Percentiles rank a stretch among this genome's conserved stretches.
phyloP scores from a whole-genome alignment of 163 green algal genomes.

The Coccomyxa subellipsoidea region DNA sequence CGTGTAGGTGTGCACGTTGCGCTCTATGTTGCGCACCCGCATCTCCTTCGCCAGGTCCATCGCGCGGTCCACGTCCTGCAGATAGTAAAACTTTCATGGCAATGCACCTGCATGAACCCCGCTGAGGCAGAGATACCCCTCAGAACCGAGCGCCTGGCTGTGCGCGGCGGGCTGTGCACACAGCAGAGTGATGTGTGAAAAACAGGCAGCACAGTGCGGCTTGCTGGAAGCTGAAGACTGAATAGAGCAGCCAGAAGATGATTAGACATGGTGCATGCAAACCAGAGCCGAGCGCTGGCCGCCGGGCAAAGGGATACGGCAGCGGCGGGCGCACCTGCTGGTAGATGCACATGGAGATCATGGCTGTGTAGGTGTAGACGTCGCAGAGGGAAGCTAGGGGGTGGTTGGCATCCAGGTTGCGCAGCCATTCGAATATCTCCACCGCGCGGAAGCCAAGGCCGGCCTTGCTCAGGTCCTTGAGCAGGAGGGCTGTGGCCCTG shows the following conservation, averaged over 20 bases:
- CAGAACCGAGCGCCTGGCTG: too few relatives aligned
- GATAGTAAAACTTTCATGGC: constrained; percentile 1
- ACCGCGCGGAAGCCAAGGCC: constrained; percentile 30
- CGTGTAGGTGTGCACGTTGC: constrained; percentile 78
- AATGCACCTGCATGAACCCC: not conserved
- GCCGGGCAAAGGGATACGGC: too few relatives aligned
- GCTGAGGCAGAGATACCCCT: too few relatives aligned
- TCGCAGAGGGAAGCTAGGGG: constrained; percentile 40
- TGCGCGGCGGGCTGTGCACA: too few relatives aligned
- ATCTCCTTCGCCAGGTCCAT: constrained; percentile 56
- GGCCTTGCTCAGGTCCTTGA: constrained; percentile 78
- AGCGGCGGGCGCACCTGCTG: constrained; percentile 13
- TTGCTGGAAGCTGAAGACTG: too few relatives aligned
- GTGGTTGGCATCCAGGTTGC: constrained; percentile 41
- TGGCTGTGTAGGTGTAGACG: constrained; percentile 60
- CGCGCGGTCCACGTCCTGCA: constrained; percentile 39
- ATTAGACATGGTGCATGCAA: too few relatives aligned
- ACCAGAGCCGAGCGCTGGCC: too few relatives aligned
- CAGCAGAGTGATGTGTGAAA: too few relatives aligned
- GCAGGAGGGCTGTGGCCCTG: constrained; percentile 66
- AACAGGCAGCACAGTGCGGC: too few relatives aligned
- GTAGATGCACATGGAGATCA: constrained; percentile 36
- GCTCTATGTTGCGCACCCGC: constrained; percentile 39
- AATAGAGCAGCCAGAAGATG: too few relatives aligned
- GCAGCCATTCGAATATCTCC: constrained; percentile 83